These are phyloP conservation scores for Hanseniaspora sp. DNA, from an alignment of 1,139 yeast species.

Conservation along the genomic window DNA sequence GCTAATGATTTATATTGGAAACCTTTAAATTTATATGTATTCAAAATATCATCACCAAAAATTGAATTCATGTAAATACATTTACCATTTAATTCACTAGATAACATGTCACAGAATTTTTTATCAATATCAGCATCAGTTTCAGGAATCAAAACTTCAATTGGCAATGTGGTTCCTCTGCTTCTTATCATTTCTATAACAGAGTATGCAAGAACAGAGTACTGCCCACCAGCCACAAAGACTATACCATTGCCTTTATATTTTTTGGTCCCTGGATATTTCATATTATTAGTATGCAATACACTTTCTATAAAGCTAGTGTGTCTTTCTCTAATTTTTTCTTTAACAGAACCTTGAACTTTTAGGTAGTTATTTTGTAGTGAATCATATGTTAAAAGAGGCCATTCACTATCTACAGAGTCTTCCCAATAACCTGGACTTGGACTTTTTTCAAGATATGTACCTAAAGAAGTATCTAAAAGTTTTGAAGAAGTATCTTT, in stretches of 20 bases:
- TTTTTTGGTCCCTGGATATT: slow-evolving; percentile 14
- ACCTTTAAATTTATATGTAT: slow-evolving; percentile 38
- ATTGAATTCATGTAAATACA: slow-evolving; percentile 55
- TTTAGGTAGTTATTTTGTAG: neutral
- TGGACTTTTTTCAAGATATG: slow-evolving; percentile 5
- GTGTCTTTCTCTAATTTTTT: slow-evolving; percentile 1
- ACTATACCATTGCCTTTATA: slow-evolving; percentile 58
- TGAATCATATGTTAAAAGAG: neutral
- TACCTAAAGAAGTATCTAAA: slow-evolving; percentile 2
- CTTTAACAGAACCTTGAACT: slow-evolving; percentile 6
- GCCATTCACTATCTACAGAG: slow-evolving; percentile 4
- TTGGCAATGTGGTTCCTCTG: slow-evolving; percentile 55
- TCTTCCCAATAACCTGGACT: slow-evolving; percentile 13
- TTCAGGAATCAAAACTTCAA: slow-evolving; percentile 69
- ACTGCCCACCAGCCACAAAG: slow-evolving; percentile 70
- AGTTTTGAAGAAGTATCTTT: slow-evolving; percentile 3
- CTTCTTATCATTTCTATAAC: slow-evolving; percentile 56
- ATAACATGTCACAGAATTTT: slow-evolving; percentile 52
- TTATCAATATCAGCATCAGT: slow-evolving; percentile 57
- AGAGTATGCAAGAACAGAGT: slow-evolving; percentile 62
- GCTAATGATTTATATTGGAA: slow-evolving; percentile 27
- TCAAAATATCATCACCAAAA: slow-evolving; percentile 37
- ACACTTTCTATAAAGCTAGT: slow-evolving; percentile 15
- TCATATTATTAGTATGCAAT: slow-evolving; percentile 10
- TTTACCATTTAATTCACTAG: slow-evolving; percentile 45